Base-by-base conservation (phyloP, 306 rosid genomes). In the Prunus dulcis region DNA sequence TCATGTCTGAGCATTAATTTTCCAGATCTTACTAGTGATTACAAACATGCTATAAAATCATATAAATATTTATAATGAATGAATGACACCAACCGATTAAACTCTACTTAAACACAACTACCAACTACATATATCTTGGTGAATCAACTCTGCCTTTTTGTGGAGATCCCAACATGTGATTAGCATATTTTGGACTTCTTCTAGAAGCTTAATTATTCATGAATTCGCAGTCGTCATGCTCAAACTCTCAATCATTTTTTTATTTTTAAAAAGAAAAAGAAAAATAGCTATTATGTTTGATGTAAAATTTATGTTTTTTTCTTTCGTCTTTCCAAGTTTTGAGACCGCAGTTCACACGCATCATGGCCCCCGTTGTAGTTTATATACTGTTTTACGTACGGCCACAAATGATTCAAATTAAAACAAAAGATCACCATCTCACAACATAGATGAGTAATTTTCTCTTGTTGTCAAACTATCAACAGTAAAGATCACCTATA, bases 111-210 rank as follows among this genome's bases (percentile, higher is more conserved):
- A 73, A 60, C 68, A 25, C 58, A 15, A 61, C 14, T 12, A 23
- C 46, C 30, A 45, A 5, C 30, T 12, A 12, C 60, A 61, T 60
- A 46, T 60, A 73, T 58, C 77, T 73, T 28, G 51, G 47, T 61
- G 46, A 58, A 61, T 17, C 18, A 74, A 74, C 25, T 7, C 0
- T 25, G 32, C 2, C 19, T 49, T 13, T 69, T 23, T 2, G 38
- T 34, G 68, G 46, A n/a, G 69, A 60, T 46, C 60, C 12, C 25
- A 25, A 50, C 78, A 74, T 74, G 69, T 74, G 78, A 25, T 61
- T 74, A 22, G 27, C 43, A 61, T 17, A 15, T 46, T 51, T 45
- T 60, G 9, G 57, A 4, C 11, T 7, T 51, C 63, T 28, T 30
- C 11, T 52, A 51, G 43, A 28, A 62, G 43, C 25, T 28, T 0